These are phyloP conservation scores for Aspergillus sp. DNA, from an alignment of 2,329 filamentous ascomycete species.

Conservation along the genomic window DNA sequence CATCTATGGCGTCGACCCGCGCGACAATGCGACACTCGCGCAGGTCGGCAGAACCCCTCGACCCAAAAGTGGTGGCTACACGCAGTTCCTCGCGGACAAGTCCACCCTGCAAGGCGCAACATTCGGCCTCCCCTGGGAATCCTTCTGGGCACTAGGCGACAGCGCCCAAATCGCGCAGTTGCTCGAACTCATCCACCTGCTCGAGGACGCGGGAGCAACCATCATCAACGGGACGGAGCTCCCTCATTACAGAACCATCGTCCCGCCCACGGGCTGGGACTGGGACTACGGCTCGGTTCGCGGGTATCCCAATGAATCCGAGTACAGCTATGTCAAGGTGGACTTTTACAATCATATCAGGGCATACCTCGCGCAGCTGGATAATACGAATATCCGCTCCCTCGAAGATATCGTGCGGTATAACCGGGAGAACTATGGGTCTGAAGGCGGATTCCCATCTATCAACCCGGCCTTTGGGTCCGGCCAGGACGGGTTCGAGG, in stretches of 20 bases:
- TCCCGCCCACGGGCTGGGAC: slow-evolving; percentile 72
- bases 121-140: slow-evolving; percentile 74
- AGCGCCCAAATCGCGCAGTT: slow-evolving; percentile 60
- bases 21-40: slow-evolving; percentile 68
- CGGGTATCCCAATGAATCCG: slow-evolving; percentile 71
- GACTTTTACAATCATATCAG: slow-evolving; percentile 66
- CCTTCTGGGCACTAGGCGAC: slow-evolving; percentile 69
- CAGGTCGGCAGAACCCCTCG: slow-evolving; percentile 54
- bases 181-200: slow-evolving; percentile 55
- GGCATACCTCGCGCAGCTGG: slow-evolving; percentile 65
- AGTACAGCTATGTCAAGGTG: slow-evolving; percentile 73
- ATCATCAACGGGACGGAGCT: slow-evolving; percentile 74
- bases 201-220: slow-evolving; percentile 66
- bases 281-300: slow-evolving; percentile 70
- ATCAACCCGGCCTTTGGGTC: slow-evolving; percentile 68
- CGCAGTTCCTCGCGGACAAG: slow-evolving; percentile 60
- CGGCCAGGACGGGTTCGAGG: slow-evolving; percentile 73
- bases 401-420: neutral
- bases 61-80: slow-evolving; percentile 52
- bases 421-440: slow-evolving; percentile 61
- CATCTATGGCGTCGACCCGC: slow-evolving; percentile 67
- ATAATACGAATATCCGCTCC: slow-evolving; percentile 56
- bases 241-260: slow-evolving; percentile 63
- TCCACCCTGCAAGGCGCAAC: slow-evolving; percentile 60
- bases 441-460: slow-evolving; percentile 68